Base-by-base conservation (phyloP, 345 rosid species). In the Kernera saxatilis region DNA sequence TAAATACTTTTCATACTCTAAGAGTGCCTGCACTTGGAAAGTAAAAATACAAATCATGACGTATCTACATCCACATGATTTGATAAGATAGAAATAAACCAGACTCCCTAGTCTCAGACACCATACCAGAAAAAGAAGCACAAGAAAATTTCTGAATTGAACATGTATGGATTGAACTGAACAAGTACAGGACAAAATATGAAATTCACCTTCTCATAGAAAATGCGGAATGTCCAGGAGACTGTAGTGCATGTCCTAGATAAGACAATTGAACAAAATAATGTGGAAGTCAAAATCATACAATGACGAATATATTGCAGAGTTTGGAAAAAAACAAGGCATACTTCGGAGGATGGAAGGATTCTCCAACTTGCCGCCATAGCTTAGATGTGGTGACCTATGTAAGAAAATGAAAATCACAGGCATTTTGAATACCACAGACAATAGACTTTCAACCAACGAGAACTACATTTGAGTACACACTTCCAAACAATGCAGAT, bases 311-410 rank as follows among this genome's bases (percentile, higher is more conserved):
- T 39, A 53, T 12, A 41, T 26, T 54, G 18, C 8, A 19, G 59
- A 69, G 17, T 53, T 26, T 61, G 40, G 46, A 19, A 46, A 67
- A 67, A 22, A 36, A 44, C n/a, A 15, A 49, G 71, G 45, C 92
- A 84, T 87, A 92, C 98, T 92, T 92, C 6, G 98, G 98, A 41
- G 98, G 98, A 73, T 88, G 84, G 82, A 92, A 92, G 51, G 98
- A 88, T 78, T 92, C 98, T 77, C 98, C 98, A n/a, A 92, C 95
- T 85, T 90, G 92, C 81, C 98, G 84, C 98, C 98, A 92, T 70
- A 84, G 74, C 80, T 92, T 92, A 41, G 90, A 80, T 62, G 87
- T 72, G 52, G 98, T 92, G 80, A 90, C 97, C 98, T 92, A 70
- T 74, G 78, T 26, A 78, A 43, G 51, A 54, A 48, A 70, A 73